Evolutionary conservation across 2,329 filamentous ascomycete species (phyloP).

Genomic region (Fusarium multiceps): DNA sequence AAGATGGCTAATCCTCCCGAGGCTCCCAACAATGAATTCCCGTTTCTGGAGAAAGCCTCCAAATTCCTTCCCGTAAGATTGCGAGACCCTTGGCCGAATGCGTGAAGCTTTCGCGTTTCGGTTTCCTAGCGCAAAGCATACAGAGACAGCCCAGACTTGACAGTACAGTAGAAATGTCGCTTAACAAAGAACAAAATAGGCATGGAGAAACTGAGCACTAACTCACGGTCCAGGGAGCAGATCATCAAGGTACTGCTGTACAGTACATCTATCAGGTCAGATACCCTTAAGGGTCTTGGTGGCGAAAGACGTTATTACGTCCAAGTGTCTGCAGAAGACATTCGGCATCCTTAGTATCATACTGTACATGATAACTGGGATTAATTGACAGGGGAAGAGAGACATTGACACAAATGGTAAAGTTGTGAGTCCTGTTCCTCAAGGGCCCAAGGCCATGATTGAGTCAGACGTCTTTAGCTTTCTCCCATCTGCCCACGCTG

Average conservation of each 20-base stretch:
- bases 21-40: background rate
- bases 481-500: constrained; percentile 16
- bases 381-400: background rate
- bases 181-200: constrained; percentile 8
- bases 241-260: constrained; percentile 9
- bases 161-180: background rate
- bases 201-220: constrained; percentile 9
- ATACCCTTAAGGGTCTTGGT: constrained; percentile 27
- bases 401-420: constrained; percentile 16
- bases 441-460: background rate
- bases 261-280: background rate
- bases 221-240: constrained; percentile 4
- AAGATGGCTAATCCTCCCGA: constrained; percentile 10
- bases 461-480: constrained; percentile 19
- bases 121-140: constrained; percentile 30
- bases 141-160: background rate
- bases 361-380: constrained; percentile 18
- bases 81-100: constrained; percentile 14
- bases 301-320: constrained; percentile 21
- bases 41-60: constrained; percentile 21
- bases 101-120: constrained; percentile 16
- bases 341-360: constrained; percentile 25
- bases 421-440: background rate
- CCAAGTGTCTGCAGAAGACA: constrained; percentile 21
- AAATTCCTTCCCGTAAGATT: constrained; percentile 10